Evolutionary conservation across 225 moss, liverwort and hornwort genomes (phyloP).

Genomic region (Anthoceros angustus): DNA sequence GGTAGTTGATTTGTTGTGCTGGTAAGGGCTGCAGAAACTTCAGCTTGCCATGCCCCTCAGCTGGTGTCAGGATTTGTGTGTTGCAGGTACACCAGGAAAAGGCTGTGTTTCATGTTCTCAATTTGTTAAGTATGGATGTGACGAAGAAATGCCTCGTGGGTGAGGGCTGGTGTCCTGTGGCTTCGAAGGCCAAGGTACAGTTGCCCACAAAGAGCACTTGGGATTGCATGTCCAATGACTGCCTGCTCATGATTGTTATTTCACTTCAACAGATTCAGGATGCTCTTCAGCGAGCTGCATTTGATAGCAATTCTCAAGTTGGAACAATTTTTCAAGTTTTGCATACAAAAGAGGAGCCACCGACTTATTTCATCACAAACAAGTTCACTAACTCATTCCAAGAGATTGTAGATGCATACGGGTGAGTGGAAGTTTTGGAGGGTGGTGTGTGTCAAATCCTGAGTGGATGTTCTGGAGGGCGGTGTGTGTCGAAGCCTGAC

Average conservation of each 20-base stretch:
- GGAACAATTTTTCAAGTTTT: slow-evolving; percentile 90
- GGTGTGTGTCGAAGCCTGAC: background rate
- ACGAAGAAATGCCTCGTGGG: slow-evolving; percentile 95
- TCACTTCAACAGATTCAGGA: slow-evolving; percentile 73
- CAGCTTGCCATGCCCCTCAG: background rate
- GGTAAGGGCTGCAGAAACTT: background rate
- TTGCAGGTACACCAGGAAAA: slow-evolving; percentile 82
- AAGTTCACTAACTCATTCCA: slow-evolving; percentile 91
- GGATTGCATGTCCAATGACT: background rate
- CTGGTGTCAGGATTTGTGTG: background rate
- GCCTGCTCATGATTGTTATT: background rate
- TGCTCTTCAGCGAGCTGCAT: slow-evolving; percentile 83
- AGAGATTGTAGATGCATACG: slow-evolving; percentile 95
- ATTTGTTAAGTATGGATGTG: slow-evolving; percentile 91
- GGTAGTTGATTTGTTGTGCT: too few relatives aligned
- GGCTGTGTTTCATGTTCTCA: slow-evolving; percentile 88
- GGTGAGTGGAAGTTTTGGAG: slow-evolving; percentile 28
- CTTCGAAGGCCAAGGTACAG: slow-evolving; percentile 69
- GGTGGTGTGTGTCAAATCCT: background rate
- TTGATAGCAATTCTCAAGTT: slow-evolving; percentile 92
- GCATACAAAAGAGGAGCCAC: slow-evolving; percentile 76
- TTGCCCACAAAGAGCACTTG: background rate
- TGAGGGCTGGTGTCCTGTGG: slow-evolving; percentile 93
- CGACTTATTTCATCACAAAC: slow-evolving; percentile 88
- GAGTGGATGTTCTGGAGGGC: background rate